Evolutionary conservation across 1,284 basidiomycete species (phyloP).

Genomic region (Xerocomus tenax): DNA sequence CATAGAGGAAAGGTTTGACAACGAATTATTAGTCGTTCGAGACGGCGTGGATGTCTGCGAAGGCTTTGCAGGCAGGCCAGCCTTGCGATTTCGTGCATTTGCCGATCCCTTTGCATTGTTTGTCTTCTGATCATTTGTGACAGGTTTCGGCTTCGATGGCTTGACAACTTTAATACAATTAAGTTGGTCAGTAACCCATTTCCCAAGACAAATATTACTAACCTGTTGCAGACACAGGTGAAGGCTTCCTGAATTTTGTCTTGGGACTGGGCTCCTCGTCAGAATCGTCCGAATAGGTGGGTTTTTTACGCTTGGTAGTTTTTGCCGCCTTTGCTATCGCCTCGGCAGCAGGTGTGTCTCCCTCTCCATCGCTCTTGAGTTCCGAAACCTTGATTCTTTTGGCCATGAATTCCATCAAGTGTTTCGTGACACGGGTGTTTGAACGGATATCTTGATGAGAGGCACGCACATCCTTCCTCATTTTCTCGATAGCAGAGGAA

Average conservation of each 20-base stretch:
- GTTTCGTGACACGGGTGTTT: slow-evolving; percentile 36
- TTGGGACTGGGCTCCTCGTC: slow-evolving; percentile 19
- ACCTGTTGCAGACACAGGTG: slow-evolving; percentile 12
- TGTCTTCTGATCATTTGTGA: slow-evolving; percentile 2
- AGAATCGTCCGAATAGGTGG: slow-evolving; percentile 22
- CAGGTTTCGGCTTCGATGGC: slow-evolving; percentile 6
- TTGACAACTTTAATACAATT: slow-evolving; percentile 12
- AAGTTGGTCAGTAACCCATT: not conserved
- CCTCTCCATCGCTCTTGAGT: slow-evolving; percentile 27
- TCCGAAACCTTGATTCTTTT: slow-evolving; percentile 30
- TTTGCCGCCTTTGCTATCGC: slow-evolving; percentile 14
- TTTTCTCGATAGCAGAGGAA: slow-evolving; percentile 35
- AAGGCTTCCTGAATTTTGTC: slow-evolving; percentile 12
- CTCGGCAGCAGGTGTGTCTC: slow-evolving; percentile 22
- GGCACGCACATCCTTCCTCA: slow-evolving; percentile 38
- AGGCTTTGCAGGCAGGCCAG: not conserved
- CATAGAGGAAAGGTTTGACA: slow-evolving; percentile 9
- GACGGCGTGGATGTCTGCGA: slow-evolving; percentile 6
- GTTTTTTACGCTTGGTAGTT: slow-evolving; percentile 25
- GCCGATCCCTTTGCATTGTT: slow-evolving; percentile 6
- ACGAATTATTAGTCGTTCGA: slow-evolving; percentile 18
- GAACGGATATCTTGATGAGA: slow-evolving; percentile 37
- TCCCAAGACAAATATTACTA: slow-evolving; percentile 6
- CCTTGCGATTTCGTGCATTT: not conserved
- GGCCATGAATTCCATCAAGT: slow-evolving; percentile 35